phyloP scores from a whole-genome alignment of 169 alveolate genomes.

The Cryptosporidium muris region DNA sequence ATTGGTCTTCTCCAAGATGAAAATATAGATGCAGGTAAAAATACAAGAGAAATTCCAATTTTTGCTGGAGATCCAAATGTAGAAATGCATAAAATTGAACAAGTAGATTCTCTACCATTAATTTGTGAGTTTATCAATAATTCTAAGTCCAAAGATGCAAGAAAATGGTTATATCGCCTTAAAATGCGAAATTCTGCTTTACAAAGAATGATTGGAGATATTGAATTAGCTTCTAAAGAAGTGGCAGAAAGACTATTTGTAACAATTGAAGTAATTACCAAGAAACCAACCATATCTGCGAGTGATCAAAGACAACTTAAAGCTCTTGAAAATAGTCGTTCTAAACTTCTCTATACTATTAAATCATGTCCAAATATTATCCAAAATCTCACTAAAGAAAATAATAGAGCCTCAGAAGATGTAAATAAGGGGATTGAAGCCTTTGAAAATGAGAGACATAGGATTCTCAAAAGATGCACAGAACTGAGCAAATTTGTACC shows the following conservation, averaged over 20 bases:
- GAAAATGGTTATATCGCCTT: constrained; percentile 35
- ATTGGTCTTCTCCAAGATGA: constrained; percentile 24
- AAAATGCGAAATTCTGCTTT: constrained; percentile 52
- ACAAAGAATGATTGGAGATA: constrained; percentile 42
- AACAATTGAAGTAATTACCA: neutral
- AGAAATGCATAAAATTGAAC: constrained; percentile 50
- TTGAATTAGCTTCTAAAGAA: constrained; percentile 34
- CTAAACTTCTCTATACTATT: constrained; percentile 40
- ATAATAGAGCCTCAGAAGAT: constrained; percentile 49
- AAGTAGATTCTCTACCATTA: constrained; percentile 33
- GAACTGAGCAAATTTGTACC: constrained; percentile 50
- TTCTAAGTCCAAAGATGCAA: constrained; percentile 53
- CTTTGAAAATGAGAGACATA: constrained; percentile 70
- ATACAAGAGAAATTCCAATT: constrained; percentile 6
- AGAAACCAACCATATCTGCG: neutral
- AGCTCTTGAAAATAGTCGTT: constrained; percentile 26
- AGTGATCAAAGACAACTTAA: constrained; percentile 37
- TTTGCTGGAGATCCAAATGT: constrained; percentile 8
- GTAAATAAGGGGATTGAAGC: constrained; percentile 57
- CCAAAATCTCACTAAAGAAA: constrained; percentile 33
- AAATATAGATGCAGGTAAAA: constrained; percentile 3
- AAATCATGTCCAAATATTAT: constrained; percentile 57
- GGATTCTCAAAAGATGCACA: constrained; percentile 51
- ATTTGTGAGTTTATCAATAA: constrained; percentile 42
- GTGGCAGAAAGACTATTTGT: neutral